Evolutionary conservation across 331 rosid genomes (phyloP), one percentile per base, ranked within the genome.

Genomic region (Acacia pycnantha): DNA sequence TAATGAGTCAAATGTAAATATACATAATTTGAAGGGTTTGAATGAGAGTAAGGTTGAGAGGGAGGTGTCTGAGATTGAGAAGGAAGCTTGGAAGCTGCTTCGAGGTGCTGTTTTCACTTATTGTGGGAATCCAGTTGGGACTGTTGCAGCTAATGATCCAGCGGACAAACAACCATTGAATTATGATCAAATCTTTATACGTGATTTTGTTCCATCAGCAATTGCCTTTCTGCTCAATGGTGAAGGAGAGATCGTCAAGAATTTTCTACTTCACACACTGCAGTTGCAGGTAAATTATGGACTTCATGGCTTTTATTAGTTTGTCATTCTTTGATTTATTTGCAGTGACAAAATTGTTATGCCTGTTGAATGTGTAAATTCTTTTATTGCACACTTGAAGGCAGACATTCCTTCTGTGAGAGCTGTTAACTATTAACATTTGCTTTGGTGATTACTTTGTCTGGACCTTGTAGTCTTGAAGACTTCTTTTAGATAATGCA

Each of bases 171-270:
- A 85, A 13, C 89, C 90, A 13, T 81, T 89, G 77, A 91, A 91
- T 70, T 91, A 91, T 24, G 95, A 91, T 83, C 95, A 91, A 83
- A 89, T 91, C 54, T 91, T 91, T 62, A 79, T 91, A 79, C 90
- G 95, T 27, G 95, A 91, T 78, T 91, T 91, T 29, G 89, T 91
- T 44, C 93, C 95, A 0, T 89, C 95, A 0, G 95, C 90, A 19
- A 87, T 91, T 53, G 87, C 95, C 21, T 91, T 91, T 88, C 82
- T 91, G 78, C 90, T 91, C 48, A 91, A 84, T 74, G 95, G 95
- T 40, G 91, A 91, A 46, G 84, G 78, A 43, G 95, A 89, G 82
- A 89, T 91, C 74, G 93, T 91, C 77, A 89, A 86, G 89, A 87
- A 89, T 76, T 91, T 91, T 81, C 85, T 91, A 27, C 91, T 91